Evolutionary conservation across 176 grass and related monocot genomes (phyloP).

Genomic region (Thinopyrum elongatum): DNA sequence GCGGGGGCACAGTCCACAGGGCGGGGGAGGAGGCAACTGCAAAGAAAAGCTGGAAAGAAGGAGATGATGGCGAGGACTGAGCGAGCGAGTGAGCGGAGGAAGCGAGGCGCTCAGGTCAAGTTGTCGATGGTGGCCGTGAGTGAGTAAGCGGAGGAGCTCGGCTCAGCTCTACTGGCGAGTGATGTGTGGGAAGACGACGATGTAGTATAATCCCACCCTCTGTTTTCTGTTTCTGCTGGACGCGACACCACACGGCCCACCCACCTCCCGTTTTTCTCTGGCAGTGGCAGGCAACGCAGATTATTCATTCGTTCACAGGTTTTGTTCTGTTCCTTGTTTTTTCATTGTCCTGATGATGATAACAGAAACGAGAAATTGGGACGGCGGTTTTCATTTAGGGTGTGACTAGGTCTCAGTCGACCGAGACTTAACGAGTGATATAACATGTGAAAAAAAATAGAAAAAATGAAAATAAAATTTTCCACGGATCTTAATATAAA

Average conservation of each 20-base stretch:
- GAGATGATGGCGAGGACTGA: conserved; percentile 35
- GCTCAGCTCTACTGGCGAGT: neutral
- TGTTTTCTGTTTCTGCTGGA: neutral
- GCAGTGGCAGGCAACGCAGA: neutral
- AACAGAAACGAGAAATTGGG: no score
- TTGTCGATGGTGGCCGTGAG: neutral
- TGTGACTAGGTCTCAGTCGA: no score
- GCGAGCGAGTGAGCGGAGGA: neutral
- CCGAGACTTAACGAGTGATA: no score
- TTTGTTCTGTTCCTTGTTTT: neutral
- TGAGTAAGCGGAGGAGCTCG: no score
- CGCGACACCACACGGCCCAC: neutral
- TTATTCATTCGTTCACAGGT: neutral
- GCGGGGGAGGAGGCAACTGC: neutral
- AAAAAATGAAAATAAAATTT: no score
- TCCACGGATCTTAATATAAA: no score
- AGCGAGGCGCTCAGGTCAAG: neutral
- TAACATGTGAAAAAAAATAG: no score
- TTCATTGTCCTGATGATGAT: neutral
- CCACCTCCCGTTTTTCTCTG: neutral
- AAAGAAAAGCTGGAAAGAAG: conserved; percentile 22
- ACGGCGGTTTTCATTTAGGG: no score
- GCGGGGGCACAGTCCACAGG: conserved; percentile 26
- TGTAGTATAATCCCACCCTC: neutral
- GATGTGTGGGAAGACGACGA: neutral